Percentiles rank a stretch among this genome's conserved stretches.
Conservation (phyloP, 169 alveolate genomes). For the Blepharisma undulans region DNA sequence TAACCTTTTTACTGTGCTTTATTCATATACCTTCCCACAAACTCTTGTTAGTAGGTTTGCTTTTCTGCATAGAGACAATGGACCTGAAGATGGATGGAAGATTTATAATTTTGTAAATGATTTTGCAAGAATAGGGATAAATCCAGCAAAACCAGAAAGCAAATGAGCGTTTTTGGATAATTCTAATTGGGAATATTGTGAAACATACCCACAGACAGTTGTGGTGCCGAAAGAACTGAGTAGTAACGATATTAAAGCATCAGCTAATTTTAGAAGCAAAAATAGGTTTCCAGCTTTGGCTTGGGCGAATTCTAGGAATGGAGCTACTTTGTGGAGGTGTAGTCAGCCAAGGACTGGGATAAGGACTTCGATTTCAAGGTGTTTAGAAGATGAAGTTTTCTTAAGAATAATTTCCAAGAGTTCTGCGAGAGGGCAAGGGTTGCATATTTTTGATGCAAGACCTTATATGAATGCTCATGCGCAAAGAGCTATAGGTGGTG, state of each 20-base stretch:
- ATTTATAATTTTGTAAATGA: conserved; percentile 16
- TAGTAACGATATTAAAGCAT: background rate
- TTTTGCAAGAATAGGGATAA: conserved; percentile 13
- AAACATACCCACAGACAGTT: background rate
- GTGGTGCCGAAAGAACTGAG: conserved; percentile 25
- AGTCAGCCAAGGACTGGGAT: conserved; percentile 39
- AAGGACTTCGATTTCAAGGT: background rate
- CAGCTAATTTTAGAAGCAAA: conserved; percentile 20
- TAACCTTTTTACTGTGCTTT: background rate
- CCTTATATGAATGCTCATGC: conserved; percentile 39
- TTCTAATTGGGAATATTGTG: background rate
- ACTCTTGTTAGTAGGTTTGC: background rate
- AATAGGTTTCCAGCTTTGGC: conserved; percentile 30
- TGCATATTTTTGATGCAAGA: conserved; percentile 35
- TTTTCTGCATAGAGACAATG: background rate
- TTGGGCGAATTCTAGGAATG: background rate
- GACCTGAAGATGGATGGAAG: conserved; percentile 7
- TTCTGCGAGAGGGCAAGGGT: background rate
- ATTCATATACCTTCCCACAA: conserved; percentile 4
- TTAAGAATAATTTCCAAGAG: background rate
- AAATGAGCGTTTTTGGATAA: conserved; percentile 27
- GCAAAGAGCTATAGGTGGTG: conserved; percentile 39
- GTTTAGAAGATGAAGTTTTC: conserved; percentile 36
- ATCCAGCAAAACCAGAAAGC: background rate
- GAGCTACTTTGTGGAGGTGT: conserved; percentile 28